These are phyloP conservation scores for Euphorbia lathyris DNA, from an alignment of 345 rosid species.

Conservation along the genomic window DNA sequence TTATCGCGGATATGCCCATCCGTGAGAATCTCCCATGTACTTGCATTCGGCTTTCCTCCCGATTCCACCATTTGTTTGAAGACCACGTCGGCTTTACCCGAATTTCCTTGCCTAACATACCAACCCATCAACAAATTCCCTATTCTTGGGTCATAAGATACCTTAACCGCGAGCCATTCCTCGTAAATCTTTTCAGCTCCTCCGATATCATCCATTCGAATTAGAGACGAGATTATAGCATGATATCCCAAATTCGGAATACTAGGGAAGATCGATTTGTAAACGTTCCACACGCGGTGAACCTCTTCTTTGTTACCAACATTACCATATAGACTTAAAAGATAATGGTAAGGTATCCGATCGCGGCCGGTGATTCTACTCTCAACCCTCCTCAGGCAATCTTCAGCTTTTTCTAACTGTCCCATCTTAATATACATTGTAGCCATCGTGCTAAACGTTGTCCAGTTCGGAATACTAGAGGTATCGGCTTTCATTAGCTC, in stretches of 20 bases:
- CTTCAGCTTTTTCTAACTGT: constrained; percentile 68
- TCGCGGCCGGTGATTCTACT: constrained; percentile 75
- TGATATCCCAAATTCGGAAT: constrained; percentile 84
- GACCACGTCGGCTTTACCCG: constrained; percentile 55
- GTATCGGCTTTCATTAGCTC: constrained; percentile 65
- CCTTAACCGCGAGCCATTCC: constrained; percentile 72
- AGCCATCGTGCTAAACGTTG: constrained; percentile 90
- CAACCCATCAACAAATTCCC: constrained; percentile 65
- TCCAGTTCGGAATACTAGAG: constrained; percentile 72
- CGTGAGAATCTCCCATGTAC: constrained; percentile 84
- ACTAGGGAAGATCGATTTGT: constrained; percentile 71
- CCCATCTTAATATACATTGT: constrained; percentile 85
- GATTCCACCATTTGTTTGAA: constrained; percentile 57
- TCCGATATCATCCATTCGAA: constrained; percentile 63
- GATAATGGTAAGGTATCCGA: constrained; percentile 85
- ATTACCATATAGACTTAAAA: constrained; percentile 73
- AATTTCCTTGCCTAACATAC: constrained; percentile 57
- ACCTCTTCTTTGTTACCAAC: constrained; percentile 68
- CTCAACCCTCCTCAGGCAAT: constrained; percentile 72
- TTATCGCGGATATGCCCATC: constrained; percentile 58
- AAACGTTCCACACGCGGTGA: constrained; percentile 68
- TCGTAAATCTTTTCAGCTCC: constrained; percentile 69
- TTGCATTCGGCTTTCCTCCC: constrained; percentile 78
- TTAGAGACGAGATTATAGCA: constrained; percentile 68
- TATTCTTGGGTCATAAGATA: constrained; percentile 79